Conservation (phyloP, 148 eudicot genomes). For the Diospyros lotus region DNA sequence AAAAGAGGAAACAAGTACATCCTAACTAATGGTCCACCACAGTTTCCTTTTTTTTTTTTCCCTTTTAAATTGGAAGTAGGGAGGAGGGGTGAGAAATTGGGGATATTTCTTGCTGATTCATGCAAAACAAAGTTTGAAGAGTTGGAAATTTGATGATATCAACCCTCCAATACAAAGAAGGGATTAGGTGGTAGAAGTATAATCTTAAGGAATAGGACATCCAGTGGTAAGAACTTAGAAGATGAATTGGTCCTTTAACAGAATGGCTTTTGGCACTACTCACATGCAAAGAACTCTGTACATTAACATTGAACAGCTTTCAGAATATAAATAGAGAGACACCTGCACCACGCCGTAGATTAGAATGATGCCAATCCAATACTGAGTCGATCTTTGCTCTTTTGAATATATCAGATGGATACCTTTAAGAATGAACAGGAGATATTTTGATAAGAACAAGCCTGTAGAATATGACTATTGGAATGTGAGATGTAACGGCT, state of each 20-base stretch:
- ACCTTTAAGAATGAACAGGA: conserved; percentile 40
- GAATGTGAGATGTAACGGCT: background rate
- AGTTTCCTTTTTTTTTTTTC: too few species aligned
- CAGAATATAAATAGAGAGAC: background rate
- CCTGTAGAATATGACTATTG: conserved; percentile 1
- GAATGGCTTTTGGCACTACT: too few species aligned
- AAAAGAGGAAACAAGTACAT: too few species aligned
- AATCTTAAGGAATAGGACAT: too few species aligned
- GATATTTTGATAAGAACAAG: background rate
- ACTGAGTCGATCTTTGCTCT: conserved; percentile 89
- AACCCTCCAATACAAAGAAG: background rate
- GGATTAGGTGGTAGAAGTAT: too few species aligned
- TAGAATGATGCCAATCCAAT: conserved; percentile 94
- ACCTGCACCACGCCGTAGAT: conserved; percentile 88
- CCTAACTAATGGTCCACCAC: too few species aligned
- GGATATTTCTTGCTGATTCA: background rate
- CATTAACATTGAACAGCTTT: too few species aligned
- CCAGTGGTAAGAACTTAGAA: too few species aligned
- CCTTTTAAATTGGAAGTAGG: too few species aligned
- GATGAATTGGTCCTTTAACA: too few species aligned
- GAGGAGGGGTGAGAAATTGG: too few species aligned
- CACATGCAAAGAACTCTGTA: too few species aligned
- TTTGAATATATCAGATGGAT: conserved; percentile 77
- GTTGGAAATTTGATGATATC: background rate
- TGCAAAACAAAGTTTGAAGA: background rate